Conservation (phyloP, 768 basidiomycete species). For the Termitomyces sp. region DNA sequence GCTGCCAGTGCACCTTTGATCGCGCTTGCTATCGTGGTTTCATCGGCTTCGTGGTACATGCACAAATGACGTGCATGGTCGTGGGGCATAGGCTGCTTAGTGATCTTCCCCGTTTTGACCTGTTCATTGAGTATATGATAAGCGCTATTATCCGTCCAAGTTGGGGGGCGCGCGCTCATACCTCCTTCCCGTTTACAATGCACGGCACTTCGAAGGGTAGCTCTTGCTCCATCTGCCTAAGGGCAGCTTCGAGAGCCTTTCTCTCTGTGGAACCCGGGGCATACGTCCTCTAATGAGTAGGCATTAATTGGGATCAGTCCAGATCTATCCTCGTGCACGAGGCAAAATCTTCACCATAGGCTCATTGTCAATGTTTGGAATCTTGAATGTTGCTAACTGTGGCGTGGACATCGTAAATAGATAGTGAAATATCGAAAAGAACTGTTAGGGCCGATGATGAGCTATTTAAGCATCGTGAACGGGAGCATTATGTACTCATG, state of each 20-base stretch:
- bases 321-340: neutral
- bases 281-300: conserved; percentile 58
- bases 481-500: neutral
- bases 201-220: conserved; percentile 92
- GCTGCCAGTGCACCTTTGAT: conserved; percentile 86
- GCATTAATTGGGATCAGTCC: neutral
- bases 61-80: conserved; percentile 80
- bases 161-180: conserved; percentile 26
- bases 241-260: conserved; percentile 58
- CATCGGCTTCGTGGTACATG: conserved; percentile 84
- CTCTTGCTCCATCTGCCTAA: conserved; percentile 75
- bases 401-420: conserved; percentile 53
- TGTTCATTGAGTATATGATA: conserved; percentile 20
- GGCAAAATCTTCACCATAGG: conserved; percentile 60
- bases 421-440: neutral
- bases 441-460: neutral
- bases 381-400: conserved; percentile 80
- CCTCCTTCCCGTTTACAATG: conserved; percentile 84
- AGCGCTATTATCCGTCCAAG: neutral
- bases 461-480: conserved; percentile 5
- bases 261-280: conserved; percentile 77
- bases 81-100: conserved; percentile 80
- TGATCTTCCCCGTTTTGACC: conserved; percentile 77
- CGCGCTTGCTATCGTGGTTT: conserved; percentile 65
- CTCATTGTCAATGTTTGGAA: conserved; percentile 87